phyloP scores from a whole-genome alignment of 768 basidiomycete genomes.

The Pholiota conissans region DNA sequence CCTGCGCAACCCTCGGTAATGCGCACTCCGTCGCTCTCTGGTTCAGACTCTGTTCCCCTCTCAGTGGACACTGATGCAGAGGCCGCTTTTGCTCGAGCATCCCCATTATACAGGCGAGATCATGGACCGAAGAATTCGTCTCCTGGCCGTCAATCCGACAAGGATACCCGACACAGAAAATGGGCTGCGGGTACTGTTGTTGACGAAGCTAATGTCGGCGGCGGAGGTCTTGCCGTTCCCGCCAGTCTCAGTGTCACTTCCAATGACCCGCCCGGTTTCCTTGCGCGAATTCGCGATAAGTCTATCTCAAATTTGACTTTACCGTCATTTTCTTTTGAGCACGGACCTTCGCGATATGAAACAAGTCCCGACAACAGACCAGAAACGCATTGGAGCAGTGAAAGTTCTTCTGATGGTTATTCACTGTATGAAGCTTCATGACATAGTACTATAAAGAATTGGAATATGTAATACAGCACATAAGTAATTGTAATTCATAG shows the following conservation, averaged over 20 bases:
- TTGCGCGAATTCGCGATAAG: conserved; percentile 41
- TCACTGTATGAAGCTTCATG: conserved; percentile 3
- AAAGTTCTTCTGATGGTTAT: conserved; percentile 55
- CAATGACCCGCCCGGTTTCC: conserved; percentile 23
- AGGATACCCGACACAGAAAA: conserved; percentile 47
- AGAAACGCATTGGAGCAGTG: conserved; percentile 55
- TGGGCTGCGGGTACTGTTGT: conserved; percentile 39
- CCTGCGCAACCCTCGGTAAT: conserved; percentile 19
- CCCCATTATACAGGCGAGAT: conserved; percentile 53
- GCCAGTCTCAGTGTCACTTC: background rate
- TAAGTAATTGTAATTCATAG: background rate
- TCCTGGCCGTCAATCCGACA: conserved; percentile 24
- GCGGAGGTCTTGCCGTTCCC: conserved; percentile 7
- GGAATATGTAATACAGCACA: background rate
- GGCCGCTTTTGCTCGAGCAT: conserved; percentile 60
- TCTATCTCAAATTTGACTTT: conserved; percentile 45
- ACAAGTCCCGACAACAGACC: conserved; percentile 27
- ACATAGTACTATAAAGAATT: background rate
- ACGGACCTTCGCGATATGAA: conserved; percentile 19
- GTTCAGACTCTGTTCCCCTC: conserved; percentile 50
- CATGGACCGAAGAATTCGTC: conserved; percentile 34
- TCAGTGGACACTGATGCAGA: conserved; percentile 83
- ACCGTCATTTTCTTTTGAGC: conserved; percentile 33
- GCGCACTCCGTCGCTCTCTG: conserved; percentile 35
- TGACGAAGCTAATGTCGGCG: conserved; percentile 8